Conservation (phyloP, 306 rosid genomes). For the Prunus mira region DNA sequence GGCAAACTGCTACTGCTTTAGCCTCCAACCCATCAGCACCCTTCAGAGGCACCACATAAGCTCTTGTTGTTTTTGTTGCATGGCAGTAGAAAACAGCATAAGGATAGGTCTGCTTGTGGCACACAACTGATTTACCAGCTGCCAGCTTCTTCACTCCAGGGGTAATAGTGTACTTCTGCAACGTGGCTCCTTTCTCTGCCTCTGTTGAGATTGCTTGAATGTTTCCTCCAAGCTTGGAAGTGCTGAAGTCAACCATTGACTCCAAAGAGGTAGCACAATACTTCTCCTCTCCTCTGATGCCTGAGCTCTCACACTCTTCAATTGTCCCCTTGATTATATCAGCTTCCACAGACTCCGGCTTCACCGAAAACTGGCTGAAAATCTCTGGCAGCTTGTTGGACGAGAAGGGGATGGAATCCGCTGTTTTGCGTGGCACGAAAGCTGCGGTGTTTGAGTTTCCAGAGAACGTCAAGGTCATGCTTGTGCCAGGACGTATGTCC, state of each 20-base stretch:
- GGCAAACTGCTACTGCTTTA: constrained; percentile 72
- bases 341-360: constrained; percentile 45
- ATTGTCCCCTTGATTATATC: constrained; percentile 41
- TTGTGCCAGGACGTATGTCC: constrained; percentile 36
- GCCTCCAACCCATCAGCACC: constrained; percentile 51
- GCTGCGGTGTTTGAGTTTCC: constrained; percentile 26
- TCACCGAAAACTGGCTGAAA: constrained; percentile 32
- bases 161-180: constrained; percentile 41
- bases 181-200: constrained; percentile 34
- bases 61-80: constrained; percentile 31
- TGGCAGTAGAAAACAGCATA: constrained; percentile 86
- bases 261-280: constrained; percentile 85
- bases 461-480: constrained; percentile 49
- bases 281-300: constrained; percentile 56
- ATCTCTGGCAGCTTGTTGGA: constrained; percentile 43
- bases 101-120: constrained; percentile 67
- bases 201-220: constrained; percentile 57
- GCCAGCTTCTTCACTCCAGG: constrained; percentile 38
- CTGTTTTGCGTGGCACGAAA: constrained; percentile 49
- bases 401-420: constrained; percentile 57
- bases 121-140: constrained; percentile 47
- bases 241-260: constrained; percentile 77
- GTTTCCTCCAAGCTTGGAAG: constrained; percentile 56
- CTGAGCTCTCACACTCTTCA: constrained; percentile 47
- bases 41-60: constrained; percentile 49